These are phyloP conservation scores for Ogataea methanolica DNA, from an alignment of 805 yeast genomes.

Conservation along the genomic window DNA sequence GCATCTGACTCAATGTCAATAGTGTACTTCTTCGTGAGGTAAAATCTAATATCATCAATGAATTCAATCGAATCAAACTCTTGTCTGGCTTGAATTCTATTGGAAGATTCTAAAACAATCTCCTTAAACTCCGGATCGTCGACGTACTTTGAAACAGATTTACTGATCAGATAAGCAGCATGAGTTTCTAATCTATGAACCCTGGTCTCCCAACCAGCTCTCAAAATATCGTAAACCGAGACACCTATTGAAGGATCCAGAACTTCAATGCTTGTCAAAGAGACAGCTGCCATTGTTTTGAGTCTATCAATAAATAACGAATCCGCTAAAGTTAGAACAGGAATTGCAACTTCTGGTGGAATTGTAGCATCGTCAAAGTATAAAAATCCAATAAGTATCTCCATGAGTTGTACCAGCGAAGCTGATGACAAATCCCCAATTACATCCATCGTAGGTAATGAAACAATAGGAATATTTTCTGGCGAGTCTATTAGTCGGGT, in stretches of 20 bases:
- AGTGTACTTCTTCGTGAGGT: constrained; percentile 38
- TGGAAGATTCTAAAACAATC: constrained; percentile 32
- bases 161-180: constrained; percentile 56
- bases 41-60: constrained; percentile 71
- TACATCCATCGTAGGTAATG: constrained; percentile 12
- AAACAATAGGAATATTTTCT: constrained; percentile 16
- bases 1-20: constrained; percentile 23
- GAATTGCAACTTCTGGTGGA: constrained; percentile 47
- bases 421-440: constrained; percentile 4
- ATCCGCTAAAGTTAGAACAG: constrained; percentile 56
- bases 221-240: constrained; percentile 50
- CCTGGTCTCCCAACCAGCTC: constrained; percentile 65
- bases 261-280: constrained; percentile 31
- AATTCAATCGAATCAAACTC: constrained; percentile 78
- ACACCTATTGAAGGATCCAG: constrained; percentile 20
- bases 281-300: constrained; percentile 57
- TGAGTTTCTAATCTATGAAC: constrained; percentile 61
- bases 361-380: constrained; percentile 58
- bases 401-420: constrained; percentile 19
- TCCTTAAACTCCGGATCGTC: constrained; percentile 35
- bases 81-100: constrained; percentile 54
- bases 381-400: constrained; percentile 47
- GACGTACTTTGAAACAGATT: constrained; percentile 36
- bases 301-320: constrained; percentile 55
- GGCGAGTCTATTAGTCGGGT: constrained; percentile 7